Evolutionary conservation across 768 basidiomycete species (phyloP).

Genomic region (Pleurotus pulmonarius): DNA sequence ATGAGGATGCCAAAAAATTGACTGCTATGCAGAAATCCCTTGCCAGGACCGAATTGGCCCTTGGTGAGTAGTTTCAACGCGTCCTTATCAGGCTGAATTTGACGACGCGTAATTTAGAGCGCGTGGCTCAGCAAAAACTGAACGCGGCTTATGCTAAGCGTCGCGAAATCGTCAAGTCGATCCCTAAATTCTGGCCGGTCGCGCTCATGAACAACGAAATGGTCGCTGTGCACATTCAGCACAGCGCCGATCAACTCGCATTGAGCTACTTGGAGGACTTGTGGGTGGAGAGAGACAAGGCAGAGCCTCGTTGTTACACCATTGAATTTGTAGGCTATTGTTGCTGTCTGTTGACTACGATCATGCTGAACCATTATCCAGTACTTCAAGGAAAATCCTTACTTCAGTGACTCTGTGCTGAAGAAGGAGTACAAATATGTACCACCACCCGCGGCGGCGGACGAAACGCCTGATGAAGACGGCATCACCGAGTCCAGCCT

Average conservation of each 20-base stretch:
- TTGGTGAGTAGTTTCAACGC: slow-evolving; percentile 48
- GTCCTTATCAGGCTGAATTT: background rate
- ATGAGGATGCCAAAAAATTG: slow-evolving; percentile 71
- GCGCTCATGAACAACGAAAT: slow-evolving; percentile 72
- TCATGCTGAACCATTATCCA: slow-evolving; percentile 20
- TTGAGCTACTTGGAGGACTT: slow-evolving; percentile 82
- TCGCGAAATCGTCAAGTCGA: slow-evolving; percentile 58
- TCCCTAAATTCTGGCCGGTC: slow-evolving; percentile 83
- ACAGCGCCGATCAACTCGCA: slow-evolving; percentile 75
- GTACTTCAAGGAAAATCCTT: slow-evolving; percentile 87
- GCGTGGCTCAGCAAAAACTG: slow-evolving; percentile 54
- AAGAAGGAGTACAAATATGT: slow-evolving; percentile 81
- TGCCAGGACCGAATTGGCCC: slow-evolving; percentile 63
- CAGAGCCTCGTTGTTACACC: slow-evolving; percentile 78
- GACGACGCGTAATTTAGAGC: slow-evolving; percentile 42
- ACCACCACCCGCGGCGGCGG: slow-evolving; percentile 46
- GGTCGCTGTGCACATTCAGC: slow-evolving; percentile 64
- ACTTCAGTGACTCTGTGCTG: slow-evolving; percentile 70
- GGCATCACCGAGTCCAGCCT: slow-evolving; percentile 78
- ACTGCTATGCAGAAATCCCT: slow-evolving; percentile 63
- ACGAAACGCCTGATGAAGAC: slow-evolving; percentile 63
- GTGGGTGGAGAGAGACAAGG: slow-evolving; percentile 71
- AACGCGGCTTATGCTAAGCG: slow-evolving; percentile 67
- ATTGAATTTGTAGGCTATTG: slow-evolving; percentile 77
- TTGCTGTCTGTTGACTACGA: no score